Conservation (phyloP, 176 grass and related monocot genomes). For the Carex kokanica region DNA sequence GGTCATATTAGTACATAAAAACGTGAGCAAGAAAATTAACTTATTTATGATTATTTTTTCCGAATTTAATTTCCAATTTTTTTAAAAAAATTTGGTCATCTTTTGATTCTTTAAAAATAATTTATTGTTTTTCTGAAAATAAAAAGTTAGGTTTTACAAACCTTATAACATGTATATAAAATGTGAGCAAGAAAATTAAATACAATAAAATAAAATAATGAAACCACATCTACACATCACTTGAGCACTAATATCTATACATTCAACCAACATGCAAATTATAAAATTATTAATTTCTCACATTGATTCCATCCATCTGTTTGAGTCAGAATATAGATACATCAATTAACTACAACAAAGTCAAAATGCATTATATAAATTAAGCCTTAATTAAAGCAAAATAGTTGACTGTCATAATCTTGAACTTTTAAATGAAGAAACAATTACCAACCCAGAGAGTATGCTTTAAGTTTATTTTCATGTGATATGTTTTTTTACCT, state of each 20-base stretch:
- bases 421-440: neutral
- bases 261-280: neutral
- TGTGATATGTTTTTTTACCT: neutral
- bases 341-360: neutral
- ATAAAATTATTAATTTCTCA: neutral
- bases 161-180: too few species aligned
- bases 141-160: too few species aligned
- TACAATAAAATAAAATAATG: neutral
- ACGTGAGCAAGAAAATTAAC: too few species aligned
- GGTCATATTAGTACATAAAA: too few species aligned
- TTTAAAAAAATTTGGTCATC: too few species aligned
- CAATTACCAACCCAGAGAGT: neutral
- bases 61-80: too few species aligned
- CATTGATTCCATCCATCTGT: neutral
- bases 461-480: conserved; percentile 3
- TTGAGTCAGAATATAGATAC: neutral
- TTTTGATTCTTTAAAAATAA: too few species aligned
- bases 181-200: too few species aligned
- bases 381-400: neutral
- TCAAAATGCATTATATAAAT: neutral
- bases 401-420: neutral
- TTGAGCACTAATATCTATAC: neutral
- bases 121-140: too few species aligned
- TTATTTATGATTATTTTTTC: too few species aligned
- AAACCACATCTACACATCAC: neutral